These are phyloP conservation scores for Nitzschia sp. DNA, from an alignment of 108 stramenopile genomes.

Conservation along the genomic window DNA sequence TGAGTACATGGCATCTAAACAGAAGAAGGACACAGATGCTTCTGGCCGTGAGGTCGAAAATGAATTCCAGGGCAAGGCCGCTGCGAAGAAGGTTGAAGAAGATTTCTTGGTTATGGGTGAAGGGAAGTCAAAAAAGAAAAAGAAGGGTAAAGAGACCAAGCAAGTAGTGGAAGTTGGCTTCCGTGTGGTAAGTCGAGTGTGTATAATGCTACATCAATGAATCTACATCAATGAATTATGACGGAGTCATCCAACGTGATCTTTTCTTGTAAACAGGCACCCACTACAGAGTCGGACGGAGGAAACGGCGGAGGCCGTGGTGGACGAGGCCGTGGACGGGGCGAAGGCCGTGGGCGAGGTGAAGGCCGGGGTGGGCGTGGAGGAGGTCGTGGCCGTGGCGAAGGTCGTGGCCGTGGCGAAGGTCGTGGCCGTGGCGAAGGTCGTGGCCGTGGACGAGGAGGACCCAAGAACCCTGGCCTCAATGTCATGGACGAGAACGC, in stretches of 20 bases:
- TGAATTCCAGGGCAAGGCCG: slow-evolving; percentile 54
- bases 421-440: slow-evolving; percentile 42
- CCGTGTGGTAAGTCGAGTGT: slow-evolving; percentile 49
- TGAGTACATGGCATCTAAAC: slow-evolving; percentile 81
- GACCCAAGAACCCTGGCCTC: slow-evolving; percentile 43
- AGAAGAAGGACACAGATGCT: slow-evolving; percentile 39
- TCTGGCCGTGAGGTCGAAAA: slow-evolving; percentile 63
- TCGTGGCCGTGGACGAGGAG: slow-evolving; percentile 42
- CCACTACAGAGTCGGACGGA: no score
- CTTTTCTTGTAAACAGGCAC: not conserved
- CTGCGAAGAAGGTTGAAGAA: slow-evolving; percentile 46
- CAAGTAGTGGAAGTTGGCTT: slow-evolving; percentile 74
- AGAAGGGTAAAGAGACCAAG: slow-evolving; percentile 62
- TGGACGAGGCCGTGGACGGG: slow-evolving; percentile 43
- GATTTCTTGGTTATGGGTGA: slow-evolving; percentile 85
- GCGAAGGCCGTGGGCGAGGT: slow-evolving; percentile 48
- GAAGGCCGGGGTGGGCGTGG: slow-evolving; percentile 38
- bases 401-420: slow-evolving; percentile 35
- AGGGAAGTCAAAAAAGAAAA: slow-evolving; percentile 65
- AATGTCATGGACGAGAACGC: slow-evolving; percentile 63
- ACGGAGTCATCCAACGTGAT: not conserved
- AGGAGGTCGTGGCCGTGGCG: slow-evolving; percentile 43
- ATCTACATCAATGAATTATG: not conserved
- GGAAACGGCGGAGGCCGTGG: slow-evolving; percentile 40
- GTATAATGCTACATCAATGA: no score